Evolutionary conservation across 352 stramenopile genomes (phyloP), one percentile per base, ranked within the genome.

Genomic region (Thalassiosira pacifica): DNA sequence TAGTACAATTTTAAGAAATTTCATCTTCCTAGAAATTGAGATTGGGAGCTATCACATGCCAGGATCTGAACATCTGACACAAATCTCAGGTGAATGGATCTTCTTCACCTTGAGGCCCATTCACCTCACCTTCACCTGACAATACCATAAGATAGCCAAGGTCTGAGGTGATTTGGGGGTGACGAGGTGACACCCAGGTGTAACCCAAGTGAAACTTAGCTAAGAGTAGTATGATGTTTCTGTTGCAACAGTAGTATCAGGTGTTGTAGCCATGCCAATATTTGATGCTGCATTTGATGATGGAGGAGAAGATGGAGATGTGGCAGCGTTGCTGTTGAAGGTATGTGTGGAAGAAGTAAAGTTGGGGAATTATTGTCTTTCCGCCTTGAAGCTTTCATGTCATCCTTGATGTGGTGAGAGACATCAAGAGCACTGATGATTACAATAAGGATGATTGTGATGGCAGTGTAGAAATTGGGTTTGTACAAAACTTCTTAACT

Each of bases 351-450:
- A 59, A 59, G 48, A 59, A n/a, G 48, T 59, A 16, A 59, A 59
- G 48, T 59, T 16, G 48, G 48, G 48, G 4, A n/a, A 6, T 59
- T 26, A 59, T 59, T n/a, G 4, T 4, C 5, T 59, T 59, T 26
- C 48, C 5, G 48, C 48, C 4, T 59, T 59, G 48, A 16, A 59
- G 48, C 16, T 59, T 6, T 6, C n/a, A 26, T n/a, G n/a, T n/a
- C n/a, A n/a, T 59, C n/a, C 16, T 59, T 26, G n/a, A 59, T 6
- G 48, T n/a, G 5, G 48, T 59, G 24, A 22, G 42, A 53, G 61
- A 70, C 26, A 70, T 70, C 52, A 31, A 48, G 19, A 27, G 18
- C 27, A 11, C 27, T 27, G 32, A 70, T 13, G 26, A 45, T 70
- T 53, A 26, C 5, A 16, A 70, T 52, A 19, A 53, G 10, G 31